Evolutionary conservation across 2,329 filamentous ascomycete genomes (phyloP).

Genomic region (Fusarium graminum): DNA sequence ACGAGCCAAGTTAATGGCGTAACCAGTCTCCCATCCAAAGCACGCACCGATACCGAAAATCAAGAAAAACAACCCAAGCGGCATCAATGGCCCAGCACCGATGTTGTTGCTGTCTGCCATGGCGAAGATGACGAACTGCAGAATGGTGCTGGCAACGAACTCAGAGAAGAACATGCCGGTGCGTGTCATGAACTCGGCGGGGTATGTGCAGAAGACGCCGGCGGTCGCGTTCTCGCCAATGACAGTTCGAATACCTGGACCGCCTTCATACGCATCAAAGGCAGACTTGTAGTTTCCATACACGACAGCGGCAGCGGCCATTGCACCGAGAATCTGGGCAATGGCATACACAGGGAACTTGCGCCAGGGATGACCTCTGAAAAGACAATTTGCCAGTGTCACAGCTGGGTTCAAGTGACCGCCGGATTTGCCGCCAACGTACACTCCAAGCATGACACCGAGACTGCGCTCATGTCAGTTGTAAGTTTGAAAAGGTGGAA

Average conservation of each 20-base stretch:
- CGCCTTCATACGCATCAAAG: slow-evolving; percentile 74
- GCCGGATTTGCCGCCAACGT: slow-evolving; percentile 73
- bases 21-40: slow-evolving; percentile 83
- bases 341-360: slow-evolving; percentile 76
- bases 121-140: slow-evolving; percentile 80
- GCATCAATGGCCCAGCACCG: slow-evolving; percentile 68
- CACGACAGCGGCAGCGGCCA: slow-evolving; percentile 70
- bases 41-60: slow-evolving; percentile 80
- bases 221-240: slow-evolving; percentile 70
- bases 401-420: slow-evolving; percentile 79
- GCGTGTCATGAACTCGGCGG: slow-evolving; percentile 73
- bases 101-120: slow-evolving; percentile 70
- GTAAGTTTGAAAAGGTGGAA: background rate
- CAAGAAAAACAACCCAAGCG: slow-evolving; percentile 76
- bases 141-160: slow-evolving; percentile 74
- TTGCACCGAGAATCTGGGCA: slow-evolving; percentile 76
- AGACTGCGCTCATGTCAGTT: slow-evolving; percentile 57
- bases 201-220: slow-evolving; percentile 81
- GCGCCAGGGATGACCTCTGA: slow-evolving; percentile 75
- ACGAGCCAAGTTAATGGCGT: slow-evolving; percentile 79
- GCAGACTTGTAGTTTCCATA: slow-evolving; percentile 75
- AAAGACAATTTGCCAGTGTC: slow-evolving; percentile 77
- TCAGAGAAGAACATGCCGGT: slow-evolving; percentile 79
- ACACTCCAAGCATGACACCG: slow-evolving; percentile 77
- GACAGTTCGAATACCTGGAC: slow-evolving; percentile 71